Evolutionary conservation across 208 protist genomes (phyloP), one percentile per base, ranked within the genome.

Genomic region (Trypanosoma brucei): DNA sequence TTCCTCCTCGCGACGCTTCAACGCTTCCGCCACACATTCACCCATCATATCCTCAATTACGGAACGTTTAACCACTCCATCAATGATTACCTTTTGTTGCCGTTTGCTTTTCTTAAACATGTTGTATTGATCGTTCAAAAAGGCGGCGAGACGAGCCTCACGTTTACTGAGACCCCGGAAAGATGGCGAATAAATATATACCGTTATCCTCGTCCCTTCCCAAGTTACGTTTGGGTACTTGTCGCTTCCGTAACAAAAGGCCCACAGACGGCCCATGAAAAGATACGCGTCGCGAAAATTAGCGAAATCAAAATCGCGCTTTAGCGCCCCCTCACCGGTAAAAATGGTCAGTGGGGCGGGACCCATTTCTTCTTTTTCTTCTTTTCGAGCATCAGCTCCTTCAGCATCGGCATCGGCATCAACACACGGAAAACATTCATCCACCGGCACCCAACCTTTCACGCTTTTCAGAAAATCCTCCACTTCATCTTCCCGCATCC

Each of bases 51-150:
- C 57, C 70, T 88, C 84, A 30, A 86, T 72, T 5, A 55, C 51
- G 7, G 84, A 58, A 13, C 42, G 56, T 52, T 70, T 64, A 11
- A 73, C 68, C 3, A 83, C 72, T 11, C 45, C 48, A 11, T 75
- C 49, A 6, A 78, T 11, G 3, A 88, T 56, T 36, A 62, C 38
- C 38, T 75, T 45, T 46, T 83, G 81, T 73, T 93, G 86, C 69
- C 48, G 59, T 65, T 77, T 75, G 49, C 82, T 88, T 62, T 93
- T 93, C 56, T 74, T 76, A 38, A 79, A 57, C 84, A 93, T 91
- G 76, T 91, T 91, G 70, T 81, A 91, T 63, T 91, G 83, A 63
- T 93, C 87, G 40, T 93, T 93, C 39, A 91, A 48, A 72, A 93
- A 93, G 30, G 87, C 87, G 22, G 87, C 87, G 34, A 93, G 56